These are phyloP conservation scores for Ophiognomonia clavigignenti-juglandacearum DNA, from an alignment of 2,329 filamentous ascomycete genomes.

Conservation along the genomic window DNA sequence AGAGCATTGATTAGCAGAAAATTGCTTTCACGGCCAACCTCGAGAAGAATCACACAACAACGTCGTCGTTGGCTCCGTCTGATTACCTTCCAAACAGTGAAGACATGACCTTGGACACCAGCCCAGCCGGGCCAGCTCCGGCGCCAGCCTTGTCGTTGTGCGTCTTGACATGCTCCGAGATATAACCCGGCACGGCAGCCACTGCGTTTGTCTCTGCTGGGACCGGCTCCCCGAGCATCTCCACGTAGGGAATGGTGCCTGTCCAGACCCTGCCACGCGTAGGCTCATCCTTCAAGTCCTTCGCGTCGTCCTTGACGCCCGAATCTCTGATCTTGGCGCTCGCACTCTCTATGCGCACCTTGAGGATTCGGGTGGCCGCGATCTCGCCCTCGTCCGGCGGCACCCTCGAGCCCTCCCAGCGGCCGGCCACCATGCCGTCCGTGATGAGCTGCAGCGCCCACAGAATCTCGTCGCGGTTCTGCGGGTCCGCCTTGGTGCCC, in stretches of 20 bases:
- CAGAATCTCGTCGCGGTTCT: slow-evolving; percentile 61
- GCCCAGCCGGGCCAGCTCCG: background rate
- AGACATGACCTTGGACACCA: slow-evolving; percentile 8
- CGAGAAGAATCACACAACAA: too few relatives aligned
- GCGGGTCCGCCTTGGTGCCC: slow-evolving; percentile 4
- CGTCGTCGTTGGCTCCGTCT: too few relatives aligned
- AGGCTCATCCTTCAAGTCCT: slow-evolving; percentile 33
- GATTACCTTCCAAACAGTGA: slow-evolving; percentile 9
- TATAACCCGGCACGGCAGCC: slow-evolving; percentile 54
- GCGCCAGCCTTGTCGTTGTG: slow-evolving; percentile 26
- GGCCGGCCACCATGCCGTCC: slow-evolving; percentile 61
- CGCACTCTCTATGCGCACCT: slow-evolving; percentile 62
- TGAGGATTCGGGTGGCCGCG: slow-evolving; percentile 68
- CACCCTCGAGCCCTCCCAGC: slow-evolving; percentile 65
- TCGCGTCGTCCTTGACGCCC: slow-evolving; percentile 50
- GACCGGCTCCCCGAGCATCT: slow-evolving; percentile 59
- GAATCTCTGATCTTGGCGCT: slow-evolving; percentile 72
- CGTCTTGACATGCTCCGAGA: slow-evolving; percentile 39
- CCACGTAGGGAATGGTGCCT: slow-evolving; percentile 58
- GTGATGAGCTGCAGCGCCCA: slow-evolving; percentile 79
- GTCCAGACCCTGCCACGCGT: slow-evolving; percentile 42
- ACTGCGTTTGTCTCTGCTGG: slow-evolving; percentile 55
- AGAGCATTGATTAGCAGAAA: too few relatives aligned
- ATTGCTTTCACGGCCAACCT: too few relatives aligned
- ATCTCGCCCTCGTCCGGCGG: slow-evolving; percentile 72